Percentiles rank a stretch among this genome's conserved stretches.
Evolutionary conservation across 768 basidiomycete genomes (phyloP).

Genomic region (Hericium erinaceus): DNA sequence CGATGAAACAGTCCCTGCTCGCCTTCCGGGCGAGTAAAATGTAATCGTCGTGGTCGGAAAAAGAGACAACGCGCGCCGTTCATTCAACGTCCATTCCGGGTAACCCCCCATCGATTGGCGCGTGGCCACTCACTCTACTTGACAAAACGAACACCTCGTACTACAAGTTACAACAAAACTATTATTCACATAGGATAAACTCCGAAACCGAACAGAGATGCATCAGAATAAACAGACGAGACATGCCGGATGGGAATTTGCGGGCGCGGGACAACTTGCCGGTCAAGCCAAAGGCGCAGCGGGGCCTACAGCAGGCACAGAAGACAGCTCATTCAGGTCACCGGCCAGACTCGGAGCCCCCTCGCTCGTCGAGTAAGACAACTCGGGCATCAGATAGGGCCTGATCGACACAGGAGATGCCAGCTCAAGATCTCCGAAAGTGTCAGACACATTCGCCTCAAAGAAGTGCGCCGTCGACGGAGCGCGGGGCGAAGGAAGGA

Average conservation of each 20-base stretch:
- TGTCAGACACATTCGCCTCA: conserved; percentile 5
- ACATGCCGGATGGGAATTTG: neutral
- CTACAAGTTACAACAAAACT: neutral
- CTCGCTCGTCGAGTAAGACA: neutral
- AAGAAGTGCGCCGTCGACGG: neutral
- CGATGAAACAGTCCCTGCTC: neutral
- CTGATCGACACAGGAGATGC: conserved; percentile 13
- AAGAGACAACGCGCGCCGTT: too few relatives aligned
- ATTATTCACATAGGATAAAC: neutral
- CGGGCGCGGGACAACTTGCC: too few relatives aligned
- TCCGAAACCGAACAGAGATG: neutral
- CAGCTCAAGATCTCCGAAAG: conserved; percentile 6
- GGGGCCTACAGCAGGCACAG: too few relatives aligned
- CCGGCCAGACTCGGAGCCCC: neutral
- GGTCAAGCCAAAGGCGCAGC: too few relatives aligned
- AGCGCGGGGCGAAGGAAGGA: neutral
- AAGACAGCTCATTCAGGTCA: neutral
- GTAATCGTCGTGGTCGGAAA: too few relatives aligned
- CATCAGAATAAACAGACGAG: neutral
- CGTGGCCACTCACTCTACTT: neutral
- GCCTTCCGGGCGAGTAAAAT: neutral
- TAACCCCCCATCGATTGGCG: neutral
- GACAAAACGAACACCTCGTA: neutral
- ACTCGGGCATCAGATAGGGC: conserved; percentile 6
- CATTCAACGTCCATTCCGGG: neutral